These are phyloP conservation scores for Buddleja alternifolia DNA, from an alignment of 257 asterid species.

Conservation along the genomic window DNA sequence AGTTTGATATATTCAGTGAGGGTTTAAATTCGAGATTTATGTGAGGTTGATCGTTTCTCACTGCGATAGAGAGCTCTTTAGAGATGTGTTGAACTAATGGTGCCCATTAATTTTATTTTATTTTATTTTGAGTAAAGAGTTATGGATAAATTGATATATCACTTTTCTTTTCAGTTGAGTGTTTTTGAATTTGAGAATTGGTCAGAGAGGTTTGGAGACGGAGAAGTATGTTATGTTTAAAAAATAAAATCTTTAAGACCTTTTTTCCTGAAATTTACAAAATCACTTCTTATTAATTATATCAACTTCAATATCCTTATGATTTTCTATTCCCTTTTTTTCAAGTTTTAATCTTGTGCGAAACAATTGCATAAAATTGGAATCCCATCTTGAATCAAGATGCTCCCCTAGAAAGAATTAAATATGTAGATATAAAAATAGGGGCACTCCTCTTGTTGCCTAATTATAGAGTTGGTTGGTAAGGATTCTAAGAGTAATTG, in stretches of 20 bases:
- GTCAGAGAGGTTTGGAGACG: neutral
- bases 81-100: constrained; percentile 2
- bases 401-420: constrained; percentile 10
- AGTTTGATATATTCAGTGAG: too few species aligned
- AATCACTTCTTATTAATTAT: neutral
- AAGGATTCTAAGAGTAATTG: constrained; percentile 31
- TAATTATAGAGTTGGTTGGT: constrained; percentile 45
- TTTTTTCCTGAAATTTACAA: constrained; percentile 12
- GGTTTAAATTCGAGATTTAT: too few species aligned
- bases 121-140: neutral
- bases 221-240: too few species aligned
- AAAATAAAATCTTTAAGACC: neutral
- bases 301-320: neutral
- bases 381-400: neutral
- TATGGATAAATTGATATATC: neutral
- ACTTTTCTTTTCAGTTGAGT: constrained; percentile 19
- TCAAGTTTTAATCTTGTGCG: neutral
- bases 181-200: neutral
- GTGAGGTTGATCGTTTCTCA: too few species aligned
- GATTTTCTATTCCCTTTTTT: neutral
- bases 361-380: neutral
- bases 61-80: too few species aligned
- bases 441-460: neutral
- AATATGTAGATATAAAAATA: neutral
- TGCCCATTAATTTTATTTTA: neutral